Percentiles rank a stretch among this genome's conserved stretches.
Evolutionary conservation across 129 eudicot species (phyloP).

Genomic region (Flaveria ramosissima): DNA sequence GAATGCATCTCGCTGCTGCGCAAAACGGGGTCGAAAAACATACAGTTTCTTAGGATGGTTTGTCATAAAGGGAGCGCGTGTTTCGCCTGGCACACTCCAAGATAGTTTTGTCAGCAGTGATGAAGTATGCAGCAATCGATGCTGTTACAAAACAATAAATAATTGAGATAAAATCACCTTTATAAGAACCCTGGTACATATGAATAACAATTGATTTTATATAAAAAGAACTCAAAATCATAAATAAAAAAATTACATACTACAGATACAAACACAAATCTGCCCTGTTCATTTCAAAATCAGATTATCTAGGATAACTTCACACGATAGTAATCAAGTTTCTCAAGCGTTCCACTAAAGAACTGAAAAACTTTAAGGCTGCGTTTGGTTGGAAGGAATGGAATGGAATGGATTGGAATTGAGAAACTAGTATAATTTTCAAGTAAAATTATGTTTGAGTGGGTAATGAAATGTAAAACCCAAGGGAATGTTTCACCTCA

Average conservation of each 20-base stretch:
- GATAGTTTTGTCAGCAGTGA: slow-evolving; percentile 88
- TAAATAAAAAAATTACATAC: background rate
- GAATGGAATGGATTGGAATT: no score
- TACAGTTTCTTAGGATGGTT: slow-evolving; percentile 36
- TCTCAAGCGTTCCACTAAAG: no score
- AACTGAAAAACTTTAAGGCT: no score
- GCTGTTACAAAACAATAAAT: slow-evolving; percentile 44
- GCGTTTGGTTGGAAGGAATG: no score
- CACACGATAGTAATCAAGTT: no score
- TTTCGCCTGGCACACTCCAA: slow-evolving; percentile 87
- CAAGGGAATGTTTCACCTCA: no score
- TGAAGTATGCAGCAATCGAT: slow-evolving; percentile 80
- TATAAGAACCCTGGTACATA: slow-evolving; percentile 11
- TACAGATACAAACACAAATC: background rate
- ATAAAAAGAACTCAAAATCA: background rate
- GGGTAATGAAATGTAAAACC: no score
- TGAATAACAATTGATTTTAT: background rate
- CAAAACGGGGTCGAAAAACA: background rate
- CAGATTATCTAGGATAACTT: background rate
- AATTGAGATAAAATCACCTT: background rate
- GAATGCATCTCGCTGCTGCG: slow-evolving; percentile 20
- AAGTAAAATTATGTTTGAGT: no score
- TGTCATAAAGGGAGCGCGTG: slow-evolving; percentile 45
- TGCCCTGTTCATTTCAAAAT: background rate
- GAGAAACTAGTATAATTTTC: no score